Conservation (phyloP, 495 filamentous ascomycete genomes). For the Penicillium robsamsonii region DNA sequence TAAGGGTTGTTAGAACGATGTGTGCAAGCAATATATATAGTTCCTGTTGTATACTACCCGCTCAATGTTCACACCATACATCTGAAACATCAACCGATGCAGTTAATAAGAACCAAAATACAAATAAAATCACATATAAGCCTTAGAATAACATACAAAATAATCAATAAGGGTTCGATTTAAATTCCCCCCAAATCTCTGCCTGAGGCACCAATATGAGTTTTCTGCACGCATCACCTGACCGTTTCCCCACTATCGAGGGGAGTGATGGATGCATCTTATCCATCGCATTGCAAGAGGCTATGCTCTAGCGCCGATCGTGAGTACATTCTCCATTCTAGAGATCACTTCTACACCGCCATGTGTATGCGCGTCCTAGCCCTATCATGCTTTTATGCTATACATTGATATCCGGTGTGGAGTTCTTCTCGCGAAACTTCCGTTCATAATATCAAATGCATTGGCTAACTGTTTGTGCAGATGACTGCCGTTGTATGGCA, state of each 20-base stretch:
- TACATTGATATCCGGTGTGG: slow-evolving; percentile 11
- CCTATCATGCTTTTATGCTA: background rate
- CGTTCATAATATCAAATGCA: slow-evolving; percentile 3
- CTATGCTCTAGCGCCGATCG: slow-evolving; percentile 37
- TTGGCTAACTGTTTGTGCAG: slow-evolving; percentile 30
- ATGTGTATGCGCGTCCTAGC: slow-evolving; percentile 5
- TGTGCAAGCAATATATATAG: background rate
- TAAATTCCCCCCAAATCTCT: background rate
- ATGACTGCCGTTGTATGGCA: slow-evolving; percentile 40
- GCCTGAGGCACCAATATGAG: slow-evolving; percentile 26
- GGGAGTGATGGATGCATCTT: slow-evolving; percentile 26
- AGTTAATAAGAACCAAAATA: background rate
- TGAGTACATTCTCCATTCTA: slow-evolving; percentile 30
- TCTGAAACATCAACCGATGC: background rate
- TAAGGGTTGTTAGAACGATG: background rate
- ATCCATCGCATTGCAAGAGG: slow-evolving; percentile 24
- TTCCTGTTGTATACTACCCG: background rate
- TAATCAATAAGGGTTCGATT: background rate
- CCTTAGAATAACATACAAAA: background rate
- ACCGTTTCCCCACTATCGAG: slow-evolving; percentile 36
- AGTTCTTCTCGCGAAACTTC: slow-evolving; percentile 1
- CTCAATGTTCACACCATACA: background rate
- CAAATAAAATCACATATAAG: background rate
- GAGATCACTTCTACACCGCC: background rate
- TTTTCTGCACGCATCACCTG: slow-evolving; percentile 36